Percentiles rank a stretch among this genome's conserved stretches.
Conservation (phyloP, 208 protist genomes). For the Vickermania ingenoplastis region DNA sequence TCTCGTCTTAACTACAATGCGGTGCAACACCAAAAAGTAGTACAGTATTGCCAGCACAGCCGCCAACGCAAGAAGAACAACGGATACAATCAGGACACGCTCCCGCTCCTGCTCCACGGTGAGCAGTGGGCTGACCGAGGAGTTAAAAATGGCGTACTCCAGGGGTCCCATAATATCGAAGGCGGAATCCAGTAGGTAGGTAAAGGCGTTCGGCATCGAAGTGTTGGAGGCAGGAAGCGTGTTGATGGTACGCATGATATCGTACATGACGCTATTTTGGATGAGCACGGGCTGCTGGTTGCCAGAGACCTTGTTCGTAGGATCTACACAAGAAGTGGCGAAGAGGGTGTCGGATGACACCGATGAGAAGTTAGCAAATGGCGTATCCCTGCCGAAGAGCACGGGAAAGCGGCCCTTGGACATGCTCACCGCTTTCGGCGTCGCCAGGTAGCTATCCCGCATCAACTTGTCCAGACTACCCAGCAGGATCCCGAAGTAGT, state of each 20-base stretch:
- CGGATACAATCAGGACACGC: background rate
- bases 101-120: background rate
- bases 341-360: slow-evolving; percentile 2
- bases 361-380: background rate
- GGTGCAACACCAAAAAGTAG: slow-evolving; percentile 5
- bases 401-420: background rate
- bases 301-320: slow-evolving; percentile 4
- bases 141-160: slow-evolving; percentile 1
- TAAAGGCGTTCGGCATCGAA: background rate
- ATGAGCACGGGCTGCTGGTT: slow-evolving; percentile 12
- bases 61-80: background rate
- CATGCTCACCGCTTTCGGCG: background rate
- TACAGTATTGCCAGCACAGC: background rate
- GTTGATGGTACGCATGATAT: slow-evolving; percentile 6
- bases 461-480: background rate
- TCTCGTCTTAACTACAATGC: slow-evolving; percentile 3
- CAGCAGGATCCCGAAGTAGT: slow-evolving; percentile 1
- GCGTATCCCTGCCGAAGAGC: slow-evolving; percentile 3
- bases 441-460: slow-evolving; percentile 6
- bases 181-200: background rate
- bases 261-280: slow-evolving; percentile 4
- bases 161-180: slow-evolving; percentile 5
- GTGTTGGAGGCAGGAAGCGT: slow-evolving; percentile 1
- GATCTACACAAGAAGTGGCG: slow-evolving; percentile 4
- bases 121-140: background rate